These are phyloP conservation scores for Amanita molliuscula DNA, from an alignment of 768 basidiomycete genomes.

Conservation along the genomic window DNA sequence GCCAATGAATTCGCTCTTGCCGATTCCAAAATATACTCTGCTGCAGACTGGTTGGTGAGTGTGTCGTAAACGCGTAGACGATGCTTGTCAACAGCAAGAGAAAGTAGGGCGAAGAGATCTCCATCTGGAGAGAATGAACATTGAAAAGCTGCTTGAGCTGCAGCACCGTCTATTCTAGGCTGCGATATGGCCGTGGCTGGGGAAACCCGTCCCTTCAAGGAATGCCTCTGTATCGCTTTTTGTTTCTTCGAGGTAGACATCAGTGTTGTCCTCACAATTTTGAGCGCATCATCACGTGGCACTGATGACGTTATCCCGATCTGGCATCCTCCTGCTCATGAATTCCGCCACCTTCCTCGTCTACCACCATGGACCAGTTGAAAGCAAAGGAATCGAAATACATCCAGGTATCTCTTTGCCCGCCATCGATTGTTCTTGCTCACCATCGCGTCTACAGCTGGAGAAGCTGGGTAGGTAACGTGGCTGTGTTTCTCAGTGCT, in stretches of 20 bases:
- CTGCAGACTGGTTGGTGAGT: slow-evolving; percentile 38
- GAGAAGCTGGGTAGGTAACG: slow-evolving; percentile 69
- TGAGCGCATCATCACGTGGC: slow-evolving; percentile 1
- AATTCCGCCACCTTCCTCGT: neutral
- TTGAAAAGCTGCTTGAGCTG: slow-evolving; percentile 27
- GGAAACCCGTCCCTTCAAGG: slow-evolving; percentile 38
- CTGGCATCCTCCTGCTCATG: slow-evolving; percentile 1
- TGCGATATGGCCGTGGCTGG: slow-evolving; percentile 48
- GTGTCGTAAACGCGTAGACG: slow-evolving; percentile 58
- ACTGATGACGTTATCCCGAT: neutral
- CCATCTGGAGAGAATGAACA: slow-evolving; percentile 53
- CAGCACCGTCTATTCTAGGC: slow-evolving; percentile 38
- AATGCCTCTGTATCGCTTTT: slow-evolving; percentile 45
- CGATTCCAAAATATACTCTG: slow-evolving; percentile 47
- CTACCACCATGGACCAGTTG: slow-evolving; percentile 6
- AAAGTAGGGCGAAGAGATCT: slow-evolving; percentile 47
- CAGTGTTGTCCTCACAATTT: neutral
- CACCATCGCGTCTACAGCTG: slow-evolving; percentile 34
- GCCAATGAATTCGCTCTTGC: slow-evolving; percentile 43
- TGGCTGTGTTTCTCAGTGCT: neutral
- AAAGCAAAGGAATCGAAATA: slow-evolving; percentile 25
- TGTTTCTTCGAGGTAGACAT: slow-evolving; percentile 38
- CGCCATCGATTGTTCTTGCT: neutral
- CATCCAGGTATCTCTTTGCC: slow-evolving; percentile 33
- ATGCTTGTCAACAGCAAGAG: slow-evolving; percentile 63